Evolutionary conservation across 805 yeast species (phyloP), one percentile per base, ranked within the genome.

Genomic region (Ogataea saltuana): DNA sequence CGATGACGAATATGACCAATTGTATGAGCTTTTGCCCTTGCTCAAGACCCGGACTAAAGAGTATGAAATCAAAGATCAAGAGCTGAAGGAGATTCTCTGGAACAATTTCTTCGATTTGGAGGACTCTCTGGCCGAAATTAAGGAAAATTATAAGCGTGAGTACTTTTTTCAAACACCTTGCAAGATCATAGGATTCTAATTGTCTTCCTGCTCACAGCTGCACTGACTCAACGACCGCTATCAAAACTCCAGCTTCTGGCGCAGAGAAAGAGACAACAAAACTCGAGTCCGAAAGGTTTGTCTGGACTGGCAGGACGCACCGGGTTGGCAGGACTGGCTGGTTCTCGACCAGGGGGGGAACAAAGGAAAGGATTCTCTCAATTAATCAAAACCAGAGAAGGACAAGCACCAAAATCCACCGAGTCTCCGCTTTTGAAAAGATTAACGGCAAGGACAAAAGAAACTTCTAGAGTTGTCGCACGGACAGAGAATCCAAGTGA

Each of bases 81-180:
- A 74, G 34, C 60, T 84, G 46, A 76, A 80, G 53, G 83, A 80
- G 49, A 65, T 78, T 0, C 65, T 85, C 9, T 83, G 82, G 74
- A 69, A 68, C 49, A 77, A 79, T 51, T 81, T 81, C 56, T 75
- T 75, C 55, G 80, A 76, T 32, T 54, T 80, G 4, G 77, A 74
- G 4, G 72, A 72, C 10, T 60, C 87, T 0, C 50, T 81, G 6
- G 68, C 64, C 23, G 82, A 80, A 45, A 58, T 76, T 35, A 71
- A 70, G 45, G 52, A 44, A n/a, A 45, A 54, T 37, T 63, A 44
- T 45, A 59, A 59, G 46, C 53, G 59, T 51, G 56, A 50, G 65
- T 61, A 53, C 46, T 10, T 21, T 25, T 36, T 26, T 17, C 23
- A 21, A 23, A 19, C 22, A n/a, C 18, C 19, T 34, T 31, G 28